Conservation (phyloP, 176 grass and related monocot species). For the Triticum turgidum region DNA sequence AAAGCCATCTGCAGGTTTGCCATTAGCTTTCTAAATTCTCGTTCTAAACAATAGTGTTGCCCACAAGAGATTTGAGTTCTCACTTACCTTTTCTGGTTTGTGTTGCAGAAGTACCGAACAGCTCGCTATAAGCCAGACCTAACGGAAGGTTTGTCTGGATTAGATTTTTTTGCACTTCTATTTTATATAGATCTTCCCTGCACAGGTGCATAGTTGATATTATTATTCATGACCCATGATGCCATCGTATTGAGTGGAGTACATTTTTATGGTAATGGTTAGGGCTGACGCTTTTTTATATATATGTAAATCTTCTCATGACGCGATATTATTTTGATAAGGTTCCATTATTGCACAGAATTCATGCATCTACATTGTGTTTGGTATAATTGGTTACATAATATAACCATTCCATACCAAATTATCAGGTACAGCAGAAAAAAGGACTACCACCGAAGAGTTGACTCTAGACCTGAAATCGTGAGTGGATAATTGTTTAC, state of each 20-base stretch:
- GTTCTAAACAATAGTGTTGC: slow-evolving; percentile 27
- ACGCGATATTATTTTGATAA: neutral
- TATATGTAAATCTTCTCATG: slow-evolving; percentile 12
- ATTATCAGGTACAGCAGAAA: slow-evolving; percentile 58
- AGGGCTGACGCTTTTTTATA: neutral
- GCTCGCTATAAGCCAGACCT: slow-evolving; percentile 72
- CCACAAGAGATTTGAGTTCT: slow-evolving; percentile 13
- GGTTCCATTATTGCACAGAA: slow-evolving; percentile 14
- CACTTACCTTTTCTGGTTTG: slow-evolving; percentile 24
- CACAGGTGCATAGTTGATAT: neutral
- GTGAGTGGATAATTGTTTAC: slow-evolving; percentile 46
- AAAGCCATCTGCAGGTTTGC: slow-evolving; percentile 92
- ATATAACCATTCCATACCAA: slow-evolving; percentile 15
- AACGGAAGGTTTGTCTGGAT: slow-evolving; percentile 62
- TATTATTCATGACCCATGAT: slow-evolving; percentile 1
- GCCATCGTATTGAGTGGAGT: neutral
- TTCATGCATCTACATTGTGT: neutral
- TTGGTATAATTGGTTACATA: slow-evolving; percentile 9
- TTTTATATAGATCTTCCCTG: slow-evolving; percentile 18
- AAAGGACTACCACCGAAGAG: slow-evolving; percentile 47
- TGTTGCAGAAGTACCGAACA: slow-evolving; percentile 87
- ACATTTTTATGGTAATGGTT: slow-evolving; percentile 10
- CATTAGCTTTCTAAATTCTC: slow-evolving; percentile 22
- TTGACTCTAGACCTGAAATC: slow-evolving; percentile 65
- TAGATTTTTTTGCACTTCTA: slow-evolving; percentile 15